phyloP scores from a whole-genome alignment of 768 basidiomycete genomes.

The Russula sp. region DNA sequence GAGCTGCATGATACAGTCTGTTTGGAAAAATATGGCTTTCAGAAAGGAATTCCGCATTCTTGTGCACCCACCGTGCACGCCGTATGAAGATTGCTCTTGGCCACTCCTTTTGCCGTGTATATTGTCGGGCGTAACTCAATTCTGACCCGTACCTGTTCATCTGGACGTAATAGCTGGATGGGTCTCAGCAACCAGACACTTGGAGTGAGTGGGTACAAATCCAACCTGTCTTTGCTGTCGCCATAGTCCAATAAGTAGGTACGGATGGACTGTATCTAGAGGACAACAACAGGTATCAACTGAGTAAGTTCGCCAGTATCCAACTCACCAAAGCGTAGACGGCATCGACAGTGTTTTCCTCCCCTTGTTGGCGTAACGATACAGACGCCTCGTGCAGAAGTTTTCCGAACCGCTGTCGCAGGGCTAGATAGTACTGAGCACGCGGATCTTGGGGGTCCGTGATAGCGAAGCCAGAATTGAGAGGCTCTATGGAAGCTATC shows the following conservation, averaged over 20 bases:
- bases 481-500: slow-evolving; percentile 56
- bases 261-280: slow-evolving; percentile 58
- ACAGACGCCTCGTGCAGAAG: slow-evolving; percentile 69
- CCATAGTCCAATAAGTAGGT: slow-evolving; percentile 73
- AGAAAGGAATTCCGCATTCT: not conserved
- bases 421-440: slow-evolving; percentile 42
- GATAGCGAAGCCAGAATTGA: slow-evolving; percentile 63
- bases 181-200: not conserved
- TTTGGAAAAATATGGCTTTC: not conserved
- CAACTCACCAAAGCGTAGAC: slow-evolving; percentile 57
- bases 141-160: slow-evolving; percentile 54
- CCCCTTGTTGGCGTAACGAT: slow-evolving; percentile 63
- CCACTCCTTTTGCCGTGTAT: slow-evolving; percentile 69
- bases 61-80: slow-evolving; percentile 48
- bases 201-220: slow-evolving; percentile 27
- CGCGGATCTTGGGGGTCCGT: slow-evolving; percentile 53
- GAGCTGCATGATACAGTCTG: slow-evolving; percentile 60
- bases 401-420: slow-evolving; percentile 58
- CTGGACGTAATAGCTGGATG: slow-evolving; percentile 48
- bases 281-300: not conserved
- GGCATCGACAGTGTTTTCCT: slow-evolving; percentile 77
- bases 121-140: slow-evolving; percentile 59
- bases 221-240: slow-evolving; percentile 53
- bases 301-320: not conserved
- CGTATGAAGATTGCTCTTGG: slow-evolving; percentile 66